These are phyloP conservation scores for Globisporangium spinosum DNA, from an alignment of 352 stramenopile genomes.

Conservation along the genomic window DNA sequence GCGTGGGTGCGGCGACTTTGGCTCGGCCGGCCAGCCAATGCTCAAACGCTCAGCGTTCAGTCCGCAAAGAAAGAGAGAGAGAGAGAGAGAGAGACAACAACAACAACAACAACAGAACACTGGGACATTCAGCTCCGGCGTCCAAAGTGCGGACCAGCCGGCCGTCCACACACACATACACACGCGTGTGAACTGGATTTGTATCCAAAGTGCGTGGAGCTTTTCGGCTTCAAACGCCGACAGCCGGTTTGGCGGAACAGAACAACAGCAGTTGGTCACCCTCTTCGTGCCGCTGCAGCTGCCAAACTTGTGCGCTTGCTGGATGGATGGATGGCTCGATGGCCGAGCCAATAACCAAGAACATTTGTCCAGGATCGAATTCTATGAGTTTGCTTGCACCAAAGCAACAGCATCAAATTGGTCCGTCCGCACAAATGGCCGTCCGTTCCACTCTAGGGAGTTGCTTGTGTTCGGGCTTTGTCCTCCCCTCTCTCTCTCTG, in stretches of 20 bases:
- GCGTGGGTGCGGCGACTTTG: background rate
- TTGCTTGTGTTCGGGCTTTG: background rate
- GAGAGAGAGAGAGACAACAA: background rate
- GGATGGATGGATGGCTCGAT: background rate
- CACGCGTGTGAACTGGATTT: conserved; percentile 2
- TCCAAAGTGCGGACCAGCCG: background rate
- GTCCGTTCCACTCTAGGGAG: conserved; percentile 4
- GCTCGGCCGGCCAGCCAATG: background rate
- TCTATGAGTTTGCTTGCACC: background rate
- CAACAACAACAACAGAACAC: background rate
- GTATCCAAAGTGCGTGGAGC: background rate
- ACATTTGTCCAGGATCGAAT: background rate
- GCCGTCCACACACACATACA: background rate
- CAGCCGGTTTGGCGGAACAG: conserved; percentile 4
- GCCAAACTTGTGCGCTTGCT: background rate
- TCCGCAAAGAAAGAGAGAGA: background rate
- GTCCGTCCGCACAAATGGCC: background rate
- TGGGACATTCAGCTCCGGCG: background rate
- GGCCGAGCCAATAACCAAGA: background rate
- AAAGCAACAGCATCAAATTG: background rate
- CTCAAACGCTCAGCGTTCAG: background rate
- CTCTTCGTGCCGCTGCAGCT: background rate
- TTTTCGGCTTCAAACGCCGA: conserved; percentile 5
- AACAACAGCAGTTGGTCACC: background rate
- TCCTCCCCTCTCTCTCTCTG: conserved; percentile 8